Conservation (phyloP, 2,329 filamentous ascomycete genomes). For the Trichoderma hamatum region DNA sequence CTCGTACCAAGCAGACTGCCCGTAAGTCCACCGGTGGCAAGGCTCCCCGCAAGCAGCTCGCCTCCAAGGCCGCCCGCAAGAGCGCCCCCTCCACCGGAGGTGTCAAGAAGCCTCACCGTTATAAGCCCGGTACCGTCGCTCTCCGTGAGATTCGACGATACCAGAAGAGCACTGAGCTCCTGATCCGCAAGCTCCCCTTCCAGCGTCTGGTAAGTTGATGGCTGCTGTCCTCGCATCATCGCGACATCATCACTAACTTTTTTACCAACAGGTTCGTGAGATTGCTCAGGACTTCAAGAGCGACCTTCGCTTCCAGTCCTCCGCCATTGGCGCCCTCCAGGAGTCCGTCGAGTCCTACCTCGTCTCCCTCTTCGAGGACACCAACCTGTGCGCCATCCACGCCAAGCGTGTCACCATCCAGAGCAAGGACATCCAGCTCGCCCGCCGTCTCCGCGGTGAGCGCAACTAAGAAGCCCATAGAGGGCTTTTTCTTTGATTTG, state of each 20-base stretch:
- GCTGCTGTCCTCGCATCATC: not conserved
- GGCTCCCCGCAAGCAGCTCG: slow-evolving; percentile 91
- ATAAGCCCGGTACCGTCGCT: slow-evolving; percentile 93
- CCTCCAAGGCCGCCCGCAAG: slow-evolving; percentile 99
- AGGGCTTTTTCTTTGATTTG: slow-evolving; percentile 24
- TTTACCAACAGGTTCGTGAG: slow-evolving; percentile 73
- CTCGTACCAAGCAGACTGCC: slow-evolving; percentile 68
- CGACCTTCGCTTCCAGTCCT: slow-evolving; percentile 96
- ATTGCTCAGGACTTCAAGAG: slow-evolving; percentile 96
- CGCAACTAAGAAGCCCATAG: slow-evolving; percentile 66
- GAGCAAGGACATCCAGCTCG: slow-evolving; percentile 95
- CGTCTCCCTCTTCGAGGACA: slow-evolving; percentile 97
- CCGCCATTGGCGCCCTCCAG: slow-evolving; percentile 94
- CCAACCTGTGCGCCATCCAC: slow-evolving; percentile 97
- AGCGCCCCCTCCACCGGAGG: slow-evolving; percentile 93
- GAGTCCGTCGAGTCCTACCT: slow-evolving; percentile 99
- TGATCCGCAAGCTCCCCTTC: slow-evolving; percentile 97
- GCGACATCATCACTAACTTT: not conserved
- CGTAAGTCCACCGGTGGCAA: slow-evolving; percentile 81
- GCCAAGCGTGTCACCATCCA: slow-evolving; percentile 99
- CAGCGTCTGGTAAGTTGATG: slow-evolving; percentile 73
- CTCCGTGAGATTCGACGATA: slow-evolving; percentile 98
- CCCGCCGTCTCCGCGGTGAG: slow-evolving; percentile 92
- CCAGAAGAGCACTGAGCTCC: slow-evolving; percentile 94
- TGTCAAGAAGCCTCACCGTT: slow-evolving; percentile 93